Conservation (phyloP, 768 basidiomycete genomes). For the Exidia glandulosa region DNA sequence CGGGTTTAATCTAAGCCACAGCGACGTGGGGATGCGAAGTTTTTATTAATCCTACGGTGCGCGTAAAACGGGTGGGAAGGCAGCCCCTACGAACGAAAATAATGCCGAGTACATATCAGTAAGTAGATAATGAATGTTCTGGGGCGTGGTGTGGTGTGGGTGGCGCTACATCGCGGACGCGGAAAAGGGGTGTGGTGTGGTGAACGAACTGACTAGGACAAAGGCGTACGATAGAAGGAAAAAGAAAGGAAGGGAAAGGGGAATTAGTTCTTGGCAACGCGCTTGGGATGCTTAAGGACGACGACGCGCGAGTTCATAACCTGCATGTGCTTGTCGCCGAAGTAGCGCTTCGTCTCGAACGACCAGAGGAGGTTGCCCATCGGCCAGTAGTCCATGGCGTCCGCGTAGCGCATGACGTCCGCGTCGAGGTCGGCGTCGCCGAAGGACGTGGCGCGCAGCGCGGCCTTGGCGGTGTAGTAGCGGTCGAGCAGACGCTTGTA, state of each 20-base stretch:
- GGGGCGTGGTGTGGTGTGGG: no score
- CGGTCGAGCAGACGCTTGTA: conserved; percentile 19
- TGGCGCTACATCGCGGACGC: no score
- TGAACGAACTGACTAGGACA: not conserved
- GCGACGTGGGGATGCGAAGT: no score
- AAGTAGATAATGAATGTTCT: no score
- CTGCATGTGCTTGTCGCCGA: not conserved
- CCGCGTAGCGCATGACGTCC: conserved; percentile 35
- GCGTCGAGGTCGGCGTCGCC: conserved; percentile 47
- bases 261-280: no score
- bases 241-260: no score
- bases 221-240: not conserved
- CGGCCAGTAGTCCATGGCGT: conserved; percentile 30
- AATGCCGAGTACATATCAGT: no score
- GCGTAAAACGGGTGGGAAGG: no score
- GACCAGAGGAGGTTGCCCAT: conserved; percentile 20
- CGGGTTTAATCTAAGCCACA: no score
- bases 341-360: conserved; percentile 26
- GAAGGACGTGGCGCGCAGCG: conserved; percentile 32
- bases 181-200: no score
- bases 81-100: no score
- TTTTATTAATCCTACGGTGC: no score
- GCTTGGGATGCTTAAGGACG: not conserved
- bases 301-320: not conserved
- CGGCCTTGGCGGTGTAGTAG: conserved; percentile 21